Evolutionary conservation across 495 filamentous ascomycete species (phyloP).

Genomic region (Massariosphaeria phaeospora): DNA sequence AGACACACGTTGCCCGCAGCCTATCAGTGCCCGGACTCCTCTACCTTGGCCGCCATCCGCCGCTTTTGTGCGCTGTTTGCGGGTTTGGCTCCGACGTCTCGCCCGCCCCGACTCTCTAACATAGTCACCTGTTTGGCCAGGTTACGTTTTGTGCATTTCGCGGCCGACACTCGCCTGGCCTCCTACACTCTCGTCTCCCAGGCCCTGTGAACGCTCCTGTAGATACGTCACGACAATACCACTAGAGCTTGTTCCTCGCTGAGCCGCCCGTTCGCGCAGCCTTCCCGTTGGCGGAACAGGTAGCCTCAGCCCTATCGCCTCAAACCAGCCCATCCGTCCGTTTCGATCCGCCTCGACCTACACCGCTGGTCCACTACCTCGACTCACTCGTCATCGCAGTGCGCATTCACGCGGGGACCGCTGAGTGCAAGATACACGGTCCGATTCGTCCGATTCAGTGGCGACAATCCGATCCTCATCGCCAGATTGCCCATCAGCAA

Average conservation of each 20-base stretch:
- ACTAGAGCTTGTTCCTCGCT: neutral
- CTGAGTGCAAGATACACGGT: too few species aligned
- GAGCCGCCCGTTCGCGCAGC: constrained; percentile 1
- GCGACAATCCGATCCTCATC: neutral
- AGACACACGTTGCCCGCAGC: constrained; percentile 4
- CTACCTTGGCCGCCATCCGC: neutral
- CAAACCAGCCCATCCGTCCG: constrained; percentile 17
- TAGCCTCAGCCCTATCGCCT: constrained; percentile 4
- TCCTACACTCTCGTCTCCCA: constrained; percentile 18
- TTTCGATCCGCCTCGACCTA: constrained; percentile 8
- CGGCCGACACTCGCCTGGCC: constrained; percentile 1
- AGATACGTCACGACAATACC: too few species aligned
- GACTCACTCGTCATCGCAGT: neutral
- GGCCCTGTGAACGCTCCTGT: neutral
- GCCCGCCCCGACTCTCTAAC: constrained; percentile 21
- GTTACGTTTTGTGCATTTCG: constrained; percentile 18
- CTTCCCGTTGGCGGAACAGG: constrained; percentile 8
- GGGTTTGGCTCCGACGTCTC: constrained; percentile 12
- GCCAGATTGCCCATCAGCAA: constrained; percentile 3
- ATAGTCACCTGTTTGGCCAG: constrained; percentile 20
- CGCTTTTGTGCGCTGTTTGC: constrained; percentile 16
- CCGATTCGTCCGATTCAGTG: neutral
- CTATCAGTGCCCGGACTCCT: constrained; percentile 6
- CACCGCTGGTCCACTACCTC: neutral
- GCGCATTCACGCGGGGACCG: too few species aligned